These are phyloP conservation scores for Phytophthora syringae DNA, from an alignment of 352 stramenopile genomes.

Conservation along the genomic window DNA sequence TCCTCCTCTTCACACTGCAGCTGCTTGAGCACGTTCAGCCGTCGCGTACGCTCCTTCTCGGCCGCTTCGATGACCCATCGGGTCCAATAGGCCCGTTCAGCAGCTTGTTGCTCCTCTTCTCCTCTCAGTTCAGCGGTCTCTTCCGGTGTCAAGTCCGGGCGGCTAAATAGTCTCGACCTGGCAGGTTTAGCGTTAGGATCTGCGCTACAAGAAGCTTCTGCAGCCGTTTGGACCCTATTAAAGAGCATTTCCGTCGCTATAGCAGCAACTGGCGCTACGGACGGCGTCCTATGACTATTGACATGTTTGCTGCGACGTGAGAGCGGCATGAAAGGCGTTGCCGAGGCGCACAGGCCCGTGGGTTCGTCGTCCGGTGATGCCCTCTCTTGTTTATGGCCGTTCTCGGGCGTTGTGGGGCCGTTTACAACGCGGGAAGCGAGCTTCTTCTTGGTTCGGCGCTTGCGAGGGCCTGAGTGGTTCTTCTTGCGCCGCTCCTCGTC, in stretches of 20 bases:
- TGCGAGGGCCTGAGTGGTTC: constrained; percentile 63
- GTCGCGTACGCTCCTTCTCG: constrained; percentile 76
- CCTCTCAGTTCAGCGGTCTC: constrained; percentile 15
- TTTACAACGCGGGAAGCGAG: not conserved
- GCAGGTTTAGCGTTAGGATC: not conserved
- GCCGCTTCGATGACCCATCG: constrained; percentile 82
- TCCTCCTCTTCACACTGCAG: constrained; percentile 80
- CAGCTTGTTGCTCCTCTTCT: constrained; percentile 36
- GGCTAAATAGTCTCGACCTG: constrained; percentile 4
- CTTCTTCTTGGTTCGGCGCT: constrained; percentile 74
- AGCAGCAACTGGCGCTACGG: not conserved
- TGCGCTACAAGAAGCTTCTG: not conserved
- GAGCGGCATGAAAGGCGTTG: constrained; percentile 44
- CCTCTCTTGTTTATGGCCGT: not conserved
- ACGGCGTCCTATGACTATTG: constrained; percentile 6
- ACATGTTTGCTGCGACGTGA: not conserved
- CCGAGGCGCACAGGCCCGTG: constrained; percentile 35
- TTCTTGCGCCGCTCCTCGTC: constrained; percentile 32
- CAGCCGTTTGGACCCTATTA: not conserved
- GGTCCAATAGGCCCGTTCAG: constrained; percentile 80
- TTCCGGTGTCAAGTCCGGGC: constrained; percentile 6
- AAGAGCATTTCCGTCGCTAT: constrained; percentile 3
- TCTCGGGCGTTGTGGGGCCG: constrained; percentile 6
- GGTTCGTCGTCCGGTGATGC: not conserved
- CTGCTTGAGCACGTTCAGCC: constrained; percentile 69